These are phyloP conservation scores for Saksenaea vasiformis DNA, from an alignment of 371 early-diverging fungal species.

Conservation along the genomic window DNA sequence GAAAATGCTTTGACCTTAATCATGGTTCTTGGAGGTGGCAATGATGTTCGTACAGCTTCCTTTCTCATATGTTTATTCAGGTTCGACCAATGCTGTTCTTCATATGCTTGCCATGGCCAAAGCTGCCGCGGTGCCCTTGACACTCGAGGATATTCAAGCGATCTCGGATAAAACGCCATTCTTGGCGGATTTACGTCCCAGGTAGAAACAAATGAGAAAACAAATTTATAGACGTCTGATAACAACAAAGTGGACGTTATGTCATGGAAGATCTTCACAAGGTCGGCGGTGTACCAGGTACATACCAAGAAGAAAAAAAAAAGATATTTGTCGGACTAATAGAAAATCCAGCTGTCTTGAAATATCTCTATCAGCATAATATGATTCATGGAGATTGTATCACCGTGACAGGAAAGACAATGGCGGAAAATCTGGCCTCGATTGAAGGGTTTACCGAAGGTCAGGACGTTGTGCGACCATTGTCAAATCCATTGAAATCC, in stretches of 20 bases:
- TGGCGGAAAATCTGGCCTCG: slow-evolving; percentile 83
- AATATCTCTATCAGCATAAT: slow-evolving; percentile 81
- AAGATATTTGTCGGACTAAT: neutral
- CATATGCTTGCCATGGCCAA: slow-evolving; percentile 95
- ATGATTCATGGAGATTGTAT: slow-evolving; percentile 83
- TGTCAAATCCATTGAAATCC: slow-evolving; percentile 71
- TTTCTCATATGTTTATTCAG: slow-evolving; percentile 20
- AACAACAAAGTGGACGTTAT: slow-evolving; percentile 77
- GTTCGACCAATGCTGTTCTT: slow-evolving; percentile 96
- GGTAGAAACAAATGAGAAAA: slow-evolving; percentile 30
- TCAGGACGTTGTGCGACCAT: slow-evolving; percentile 72
- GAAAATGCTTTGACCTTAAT: slow-evolving; percentile 92
- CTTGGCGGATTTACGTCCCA: slow-evolving; percentile 92
- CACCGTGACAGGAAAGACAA: slow-evolving; percentile 94
- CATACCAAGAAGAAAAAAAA: neutral
- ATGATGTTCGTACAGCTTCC: neutral
- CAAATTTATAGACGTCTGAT: neutral
- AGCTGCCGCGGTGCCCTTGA: slow-evolving; percentile 76
- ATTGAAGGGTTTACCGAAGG: slow-evolving; percentile 68
- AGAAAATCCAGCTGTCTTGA: slow-evolving; percentile 59
- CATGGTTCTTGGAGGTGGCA: slow-evolving; percentile 87
- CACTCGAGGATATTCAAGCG: slow-evolving; percentile 90
- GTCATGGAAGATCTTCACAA: slow-evolving; percentile 92
- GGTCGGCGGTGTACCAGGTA: slow-evolving; percentile 90
- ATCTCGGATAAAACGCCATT: slow-evolving; percentile 85